Evolutionary conservation across 768 basidiomycete genomes (phyloP).

Genomic region (Kwoniella bestiolae): DNA sequence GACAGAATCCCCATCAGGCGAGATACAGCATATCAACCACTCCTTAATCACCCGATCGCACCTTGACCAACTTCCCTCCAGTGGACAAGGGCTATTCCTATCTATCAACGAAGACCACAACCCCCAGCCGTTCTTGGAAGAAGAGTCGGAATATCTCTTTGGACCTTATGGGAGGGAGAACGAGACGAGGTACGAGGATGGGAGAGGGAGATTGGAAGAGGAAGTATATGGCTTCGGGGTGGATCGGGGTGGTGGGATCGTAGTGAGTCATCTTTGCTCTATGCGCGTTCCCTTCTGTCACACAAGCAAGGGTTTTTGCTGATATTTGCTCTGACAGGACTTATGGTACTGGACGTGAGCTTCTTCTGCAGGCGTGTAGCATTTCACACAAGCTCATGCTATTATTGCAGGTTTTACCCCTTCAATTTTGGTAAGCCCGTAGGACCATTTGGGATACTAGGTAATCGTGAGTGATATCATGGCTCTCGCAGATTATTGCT

Average conservation of each 20-base stretch:
- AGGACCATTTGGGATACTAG: constrained; percentile 42
- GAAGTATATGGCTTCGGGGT: constrained; percentile 51
- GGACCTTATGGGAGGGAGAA: constrained; percentile 30
- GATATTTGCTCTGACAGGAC: constrained; percentile 32
- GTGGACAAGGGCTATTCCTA: constrained; percentile 24
- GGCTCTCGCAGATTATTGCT: not conserved
- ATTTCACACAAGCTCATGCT: constrained; percentile 6
- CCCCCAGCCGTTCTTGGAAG: constrained; percentile 38
- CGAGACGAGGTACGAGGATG: constrained; percentile 18
- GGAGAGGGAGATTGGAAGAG: constrained; percentile 29
- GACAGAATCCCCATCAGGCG: constrained; percentile 8
- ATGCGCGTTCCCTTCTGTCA: no score
- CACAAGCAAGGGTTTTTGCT: not conserved
- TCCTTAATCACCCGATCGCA: constrained; percentile 20
- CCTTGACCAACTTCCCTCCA: constrained; percentile 26
- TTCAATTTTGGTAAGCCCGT: constrained; percentile 51
- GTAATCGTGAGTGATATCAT: constrained; percentile 43
- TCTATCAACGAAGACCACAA: constrained; percentile 40
- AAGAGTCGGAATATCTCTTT: constrained; percentile 35
- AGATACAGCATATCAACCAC: constrained; percentile 18
- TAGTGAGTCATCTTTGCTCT: constrained; percentile 36
- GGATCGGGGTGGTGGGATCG: constrained; percentile 36
- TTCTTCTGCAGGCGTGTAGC: not conserved
- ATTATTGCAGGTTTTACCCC: constrained; percentile 36
- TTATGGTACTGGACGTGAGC: constrained; percentile 52